These are phyloP conservation scores for Flaveria brownii DNA, from an alignment of 129 eudicot species.

Conservation along the genomic window DNA sequence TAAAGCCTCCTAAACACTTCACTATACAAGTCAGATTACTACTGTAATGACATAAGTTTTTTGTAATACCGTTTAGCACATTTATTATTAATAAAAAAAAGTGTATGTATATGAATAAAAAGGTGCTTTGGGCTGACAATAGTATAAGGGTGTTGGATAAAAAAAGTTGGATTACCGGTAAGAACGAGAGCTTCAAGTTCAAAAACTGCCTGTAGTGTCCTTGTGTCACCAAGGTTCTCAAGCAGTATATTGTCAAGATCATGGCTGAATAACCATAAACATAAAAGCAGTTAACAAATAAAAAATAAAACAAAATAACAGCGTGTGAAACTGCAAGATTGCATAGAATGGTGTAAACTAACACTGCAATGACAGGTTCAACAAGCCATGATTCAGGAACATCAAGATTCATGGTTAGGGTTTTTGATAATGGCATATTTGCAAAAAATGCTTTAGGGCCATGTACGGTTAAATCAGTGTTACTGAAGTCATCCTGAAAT, in stretches of 20 bases:
- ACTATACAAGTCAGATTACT: not conserved
- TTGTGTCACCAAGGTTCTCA: conserved; percentile 91
- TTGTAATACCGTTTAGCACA: not conserved
- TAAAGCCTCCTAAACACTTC: not conserved
- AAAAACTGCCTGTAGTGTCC: conserved; percentile 89
- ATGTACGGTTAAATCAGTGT: conserved; percentile 62
- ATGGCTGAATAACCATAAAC: conserved; percentile 56
- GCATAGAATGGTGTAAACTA: conserved; percentile 32
- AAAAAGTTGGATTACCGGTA: conserved; percentile 52
- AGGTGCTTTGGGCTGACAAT: not conserved
- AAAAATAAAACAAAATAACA: not conserved
- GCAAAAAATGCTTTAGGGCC: conserved; percentile 99
- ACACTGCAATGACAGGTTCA: conserved; percentile 94
- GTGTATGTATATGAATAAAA: not conserved
- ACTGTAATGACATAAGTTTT: not conserved
- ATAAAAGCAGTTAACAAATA: conserved; percentile 8
- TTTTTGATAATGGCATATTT: conserved; percentile 94
- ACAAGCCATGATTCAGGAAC: conserved; percentile 99
- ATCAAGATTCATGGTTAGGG: conserved; percentile 99
- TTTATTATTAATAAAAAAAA: not conserved
- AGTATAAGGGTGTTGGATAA: not conserved
- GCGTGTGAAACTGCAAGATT: conserved; percentile 13
- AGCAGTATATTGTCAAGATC: conserved; percentile 95
- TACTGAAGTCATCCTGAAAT: conserved; percentile 92
- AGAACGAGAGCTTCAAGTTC: conserved; percentile 97